Percentiles rank a stretch among this genome's conserved stretches.
phyloP scores from a whole-genome alignment of 1,284 basidiomycete species.

The Cutaneotrichosporon sp. region DNA sequence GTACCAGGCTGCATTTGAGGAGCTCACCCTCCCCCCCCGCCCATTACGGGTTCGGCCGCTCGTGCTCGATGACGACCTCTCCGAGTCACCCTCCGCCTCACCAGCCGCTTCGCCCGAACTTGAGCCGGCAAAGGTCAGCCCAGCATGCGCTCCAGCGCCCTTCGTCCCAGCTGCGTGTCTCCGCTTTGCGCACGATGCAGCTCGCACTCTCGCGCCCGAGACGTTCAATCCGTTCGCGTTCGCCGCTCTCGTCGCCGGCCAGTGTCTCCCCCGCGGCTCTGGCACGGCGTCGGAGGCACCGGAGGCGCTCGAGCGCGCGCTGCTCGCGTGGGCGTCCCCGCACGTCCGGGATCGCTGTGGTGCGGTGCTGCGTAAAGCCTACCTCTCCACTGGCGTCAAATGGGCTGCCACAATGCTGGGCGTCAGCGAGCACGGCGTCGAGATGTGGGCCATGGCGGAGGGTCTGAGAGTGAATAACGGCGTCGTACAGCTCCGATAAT shows the following conservation, averaged over 20 bases:
- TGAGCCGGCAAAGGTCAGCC: not conserved
- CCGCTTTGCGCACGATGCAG: constrained; percentile 12
- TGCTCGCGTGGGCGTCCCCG: constrained; percentile 31
- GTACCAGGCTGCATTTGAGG: constrained; percentile 1
- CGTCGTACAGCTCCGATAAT: constrained; percentile 23
- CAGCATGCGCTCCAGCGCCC: not conserved
- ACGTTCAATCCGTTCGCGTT: constrained; percentile 31
- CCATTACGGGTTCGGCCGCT: not conserved
- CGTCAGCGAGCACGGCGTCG: constrained; percentile 14
- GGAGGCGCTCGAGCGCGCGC: constrained; percentile 21
- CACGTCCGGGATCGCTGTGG: constrained; percentile 29
- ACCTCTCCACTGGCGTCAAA: constrained; percentile 21
- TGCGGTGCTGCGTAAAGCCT: constrained; percentile 28
- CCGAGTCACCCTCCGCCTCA: not conserved
- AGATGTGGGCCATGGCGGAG: constrained; percentile 23
- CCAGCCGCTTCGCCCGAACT: not conserved
- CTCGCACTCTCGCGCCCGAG: constrained; percentile 21
- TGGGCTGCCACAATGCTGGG: constrained; percentile 29
- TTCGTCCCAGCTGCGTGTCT: no score
- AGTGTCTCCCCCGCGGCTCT: not conserved
- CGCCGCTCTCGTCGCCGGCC: constrained; percentile 12
- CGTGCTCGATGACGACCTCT: no score
- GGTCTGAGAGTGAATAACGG: constrained; percentile 22
- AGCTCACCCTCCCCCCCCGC: constrained; percentile 2
- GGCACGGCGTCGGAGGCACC: not conserved